phyloP scores from a whole-genome alignment of 768 basidiomycete genomes.

The Calocera viscosa region DNA sequence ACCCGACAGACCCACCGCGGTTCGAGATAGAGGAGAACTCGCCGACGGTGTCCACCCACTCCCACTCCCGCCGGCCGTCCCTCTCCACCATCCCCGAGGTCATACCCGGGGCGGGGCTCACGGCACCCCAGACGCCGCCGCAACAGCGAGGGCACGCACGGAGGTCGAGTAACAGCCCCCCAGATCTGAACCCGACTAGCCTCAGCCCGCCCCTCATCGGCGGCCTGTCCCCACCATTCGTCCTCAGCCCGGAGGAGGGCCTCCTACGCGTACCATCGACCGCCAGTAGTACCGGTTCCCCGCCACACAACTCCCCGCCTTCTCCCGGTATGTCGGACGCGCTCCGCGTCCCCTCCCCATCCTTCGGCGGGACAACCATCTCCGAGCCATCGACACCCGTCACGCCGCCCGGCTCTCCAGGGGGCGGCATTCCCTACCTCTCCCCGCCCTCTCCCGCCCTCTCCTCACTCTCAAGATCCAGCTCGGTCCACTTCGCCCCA shows the following conservation, averaged over 20 bases:
- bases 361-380: not conserved
- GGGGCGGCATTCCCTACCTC: not conserved
- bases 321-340: not conserved
- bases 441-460: slow-evolving; percentile 4
- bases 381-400: not conserved
- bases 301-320: not conserved
- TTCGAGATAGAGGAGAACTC: not conserved
- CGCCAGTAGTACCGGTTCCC: not conserved
- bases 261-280: not conserved
- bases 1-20: not conserved
- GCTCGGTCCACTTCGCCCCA: slow-evolving; percentile 14
- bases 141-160: not conserved
- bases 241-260: not conserved
- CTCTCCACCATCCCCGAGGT: not conserved
- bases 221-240: not conserved
- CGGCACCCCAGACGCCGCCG: not conserved
- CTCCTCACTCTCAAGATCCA: not conserved
- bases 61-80: not conserved
- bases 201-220: not conserved
- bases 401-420: not conserved
- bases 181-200: not conserved
- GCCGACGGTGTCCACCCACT: not conserved
- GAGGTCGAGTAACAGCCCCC: not conserved
- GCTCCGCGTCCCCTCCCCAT: not conserved
- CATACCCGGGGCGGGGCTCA: not conserved